Evolutionary conservation across 192 early-diverging fungal species (phyloP).

Genomic region (Rhizophlyctis rosea): DNA sequence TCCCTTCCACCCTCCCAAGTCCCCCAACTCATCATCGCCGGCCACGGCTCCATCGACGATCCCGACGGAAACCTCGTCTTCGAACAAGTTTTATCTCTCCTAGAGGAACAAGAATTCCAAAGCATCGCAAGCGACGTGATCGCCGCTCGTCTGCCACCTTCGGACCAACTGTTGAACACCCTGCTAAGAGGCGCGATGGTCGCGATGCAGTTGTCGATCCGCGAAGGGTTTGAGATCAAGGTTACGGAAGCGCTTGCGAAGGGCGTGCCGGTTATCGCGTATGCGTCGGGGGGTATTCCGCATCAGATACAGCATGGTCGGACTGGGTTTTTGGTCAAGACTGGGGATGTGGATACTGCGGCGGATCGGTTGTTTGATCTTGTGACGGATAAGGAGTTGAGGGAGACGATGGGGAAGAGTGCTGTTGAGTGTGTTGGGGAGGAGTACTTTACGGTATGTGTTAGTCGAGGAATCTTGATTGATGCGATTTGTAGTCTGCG

Average conservation of each 20-base stretch:
- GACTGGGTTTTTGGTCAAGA: conserved; percentile 66
- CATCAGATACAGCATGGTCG: conserved; percentile 68
- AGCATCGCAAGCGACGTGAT: conserved; percentile 16
- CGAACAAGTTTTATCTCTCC: conserved; percentile 39
- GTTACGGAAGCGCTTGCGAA: conserved; percentile 73
- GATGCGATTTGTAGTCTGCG: neutral
- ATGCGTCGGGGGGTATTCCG: conserved; percentile 71
- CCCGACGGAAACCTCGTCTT: conserved; percentile 66
- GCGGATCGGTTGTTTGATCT: conserved; percentile 59
- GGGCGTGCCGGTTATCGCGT: conserved; percentile 63
- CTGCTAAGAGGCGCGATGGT: conserved; percentile 69
- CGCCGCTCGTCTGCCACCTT: conserved; percentile 60
- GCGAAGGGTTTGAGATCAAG: conserved; percentile 85
- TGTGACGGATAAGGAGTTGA: conserved; percentile 52
- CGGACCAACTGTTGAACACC: conserved; percentile 75
- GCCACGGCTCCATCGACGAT: conserved; percentile 80
- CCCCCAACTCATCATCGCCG: conserved; percentile 73
- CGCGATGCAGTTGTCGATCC: conserved; percentile 72
- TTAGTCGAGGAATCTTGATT: conserved; percentile 14
- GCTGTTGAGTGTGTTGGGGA: conserved; percentile 25
- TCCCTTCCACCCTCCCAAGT: conserved; percentile 35
- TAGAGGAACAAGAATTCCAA: conserved; percentile 20
- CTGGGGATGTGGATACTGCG: conserved; percentile 58
- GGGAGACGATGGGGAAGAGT: conserved; percentile 33
- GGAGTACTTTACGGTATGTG: conserved; percentile 59